Evolutionary conservation across 2,329 filamentous ascomycete species (phyloP), one percentile per base, ranked within the genome.

Genomic region (Acephala macrosclerotiorum): DNA sequence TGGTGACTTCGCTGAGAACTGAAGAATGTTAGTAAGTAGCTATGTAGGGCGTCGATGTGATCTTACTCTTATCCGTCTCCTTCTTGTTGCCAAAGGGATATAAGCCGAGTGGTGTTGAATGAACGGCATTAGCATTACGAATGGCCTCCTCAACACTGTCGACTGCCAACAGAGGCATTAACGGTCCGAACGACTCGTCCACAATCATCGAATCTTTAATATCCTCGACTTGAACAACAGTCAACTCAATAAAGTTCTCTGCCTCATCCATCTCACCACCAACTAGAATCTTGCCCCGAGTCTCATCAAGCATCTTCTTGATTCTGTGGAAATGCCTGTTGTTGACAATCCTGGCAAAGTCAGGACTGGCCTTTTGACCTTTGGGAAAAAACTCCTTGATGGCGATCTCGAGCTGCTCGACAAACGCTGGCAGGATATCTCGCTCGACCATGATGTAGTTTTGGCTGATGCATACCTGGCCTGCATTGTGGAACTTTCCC

Each of bases 181-280:
- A 84, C n/a, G 96, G 96, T 7, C 95, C 96, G 76, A 99, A 99
- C 51, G 90, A 93, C 81, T 99, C 96, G 69, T 97, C 88, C 26
- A 82, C 81, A 75, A 97, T 86, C 79, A 97, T 87, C 8, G 90
- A 85, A 79, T 97, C 95, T 58, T 94, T 85, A 18, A 86, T 76
- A 68, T 88, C 89, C 70, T 92, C 84, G 42, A 97, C 91, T 67
- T 93, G 85, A n/a, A 99, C 89, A n/a, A 95, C 89, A 0, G 96
- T 99, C 0, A 94, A 93, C 77, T 95, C 93, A 72, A 99, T 96
- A 79, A 91, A 97, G 58, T 91, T 88, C 36, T 93, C 86, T 40
- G 85, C 83, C 76, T 92, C 89, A 77, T 98, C 93, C 81, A 91
- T 89, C 62, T 89, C 88, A 58, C 96, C 96, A 60, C 96, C 96